Evolutionary conservation across 495 filamentous ascomycete genomes (phyloP), one percentile per base, ranked within the genome.

Genomic region (Penicillium herquei): DNA sequence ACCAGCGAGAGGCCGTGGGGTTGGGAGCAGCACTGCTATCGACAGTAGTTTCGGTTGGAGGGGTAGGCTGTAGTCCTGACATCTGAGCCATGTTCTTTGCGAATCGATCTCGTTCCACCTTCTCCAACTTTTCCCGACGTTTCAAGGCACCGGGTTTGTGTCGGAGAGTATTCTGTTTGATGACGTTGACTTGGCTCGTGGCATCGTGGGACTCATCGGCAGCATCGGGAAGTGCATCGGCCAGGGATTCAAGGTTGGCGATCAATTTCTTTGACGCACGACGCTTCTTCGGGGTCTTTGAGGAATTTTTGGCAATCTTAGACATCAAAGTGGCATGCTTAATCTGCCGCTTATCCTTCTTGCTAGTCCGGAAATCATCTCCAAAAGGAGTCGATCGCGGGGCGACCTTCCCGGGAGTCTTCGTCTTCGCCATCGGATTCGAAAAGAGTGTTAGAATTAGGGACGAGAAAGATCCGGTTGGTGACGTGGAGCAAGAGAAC

Each of bases 21-120:
- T 71, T 67, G 30, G 62, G 41, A 37, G 59, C 62, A 7, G 44
- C 61, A 18, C 43, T n/a, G 33, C 56, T 54, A 37, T 56, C 57
- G 34, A 32, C 58, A 41, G 21, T 30, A 16, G 41, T 55, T 45
- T 62, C 12, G 34, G 53, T 49, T 14, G 66, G 21, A 26, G 4
- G 32, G 37, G 52, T 49, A 39, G 65, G 13, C 17, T 63, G 61
- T 10, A 71, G 73, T 61, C 35, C 67, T 39, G 56, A 80, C 78
- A 62, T 71, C 54, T 84, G 78, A 39, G 88, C 91, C 78, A 98
- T 73, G 70, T 92, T 96, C 71, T 76, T 81, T 53, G 81, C 84
- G 65, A 96, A 96, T 54, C 92, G 77, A 70, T 90, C 84, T 66
- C 87, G 84, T 79, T 98, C 93, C 58, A 77, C 70, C 69, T 74